Conservation (phyloP, 495 filamentous ascomycete genomes). For the Extremus antarcticus region DNA sequence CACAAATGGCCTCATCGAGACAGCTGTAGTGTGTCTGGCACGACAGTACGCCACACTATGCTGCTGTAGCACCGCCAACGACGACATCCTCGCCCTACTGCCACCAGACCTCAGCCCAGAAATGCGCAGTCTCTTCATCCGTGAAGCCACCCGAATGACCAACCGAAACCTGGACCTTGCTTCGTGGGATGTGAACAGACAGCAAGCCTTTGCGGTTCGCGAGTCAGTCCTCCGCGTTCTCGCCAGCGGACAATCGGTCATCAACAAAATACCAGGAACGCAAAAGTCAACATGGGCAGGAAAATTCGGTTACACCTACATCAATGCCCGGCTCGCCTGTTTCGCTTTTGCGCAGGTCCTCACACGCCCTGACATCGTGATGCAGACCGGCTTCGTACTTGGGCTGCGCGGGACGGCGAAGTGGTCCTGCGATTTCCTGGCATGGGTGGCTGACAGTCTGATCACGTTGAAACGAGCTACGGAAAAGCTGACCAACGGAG, state of each 20-base stretch:
- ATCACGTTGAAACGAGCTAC: not conserved
- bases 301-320: conserved; percentile 60
- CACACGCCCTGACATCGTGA: not conserved
- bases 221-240: conserved; percentile 18
- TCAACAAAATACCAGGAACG: conserved; percentile 62
- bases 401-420: conserved; percentile 4
- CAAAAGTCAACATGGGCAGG: conserved; percentile 56
- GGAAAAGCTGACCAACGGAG: too few relatives aligned
- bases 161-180: conserved; percentile 9
- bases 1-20: conserved; percentile 6
- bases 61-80: conserved; percentile 48
- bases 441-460: conserved; percentile 10
- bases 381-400: not conserved
- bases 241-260: conserved; percentile 54
- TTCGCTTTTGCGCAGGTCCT: conserved; percentile 1
- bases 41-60: conserved; percentile 49
- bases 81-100: conserved; percentile 58
- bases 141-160: conserved; percentile 54
- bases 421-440: conserved; percentile 3
- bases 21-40: conserved; percentile 46
- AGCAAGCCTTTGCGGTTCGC: conserved; percentile 3
- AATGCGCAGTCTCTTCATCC: conserved; percentile 51
- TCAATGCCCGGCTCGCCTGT: conserved; percentile 36
- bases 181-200: conserved; percentile 3
- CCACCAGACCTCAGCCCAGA: conserved; percentile 30